Evolutionary conservation across 345 rosid species (phyloP), one percentile per base, ranked within the genome.

Genomic region (Punica granatum): DNA sequence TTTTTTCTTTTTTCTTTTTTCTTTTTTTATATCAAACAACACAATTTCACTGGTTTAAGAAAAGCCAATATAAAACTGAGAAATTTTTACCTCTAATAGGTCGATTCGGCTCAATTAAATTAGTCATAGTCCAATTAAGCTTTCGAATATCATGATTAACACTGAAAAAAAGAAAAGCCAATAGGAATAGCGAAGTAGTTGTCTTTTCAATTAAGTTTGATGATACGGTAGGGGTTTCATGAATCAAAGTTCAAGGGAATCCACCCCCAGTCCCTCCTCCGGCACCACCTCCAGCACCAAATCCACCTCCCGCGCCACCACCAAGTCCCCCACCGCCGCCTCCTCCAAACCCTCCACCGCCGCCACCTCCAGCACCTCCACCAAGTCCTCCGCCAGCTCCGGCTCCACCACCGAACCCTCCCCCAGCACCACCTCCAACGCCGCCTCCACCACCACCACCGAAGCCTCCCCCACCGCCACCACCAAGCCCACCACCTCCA

Each of bases 251-350:
- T 73, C 66, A 76, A 74, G 74, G 83, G 21, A 13, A 26, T 51
- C 78, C 82, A 63, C 78, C 74, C 15, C 80, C 80, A 33, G 68
- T 23, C 9, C 83, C 82, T 1, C 77, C 79, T 13, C 74, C 82
- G 30, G 59, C 74, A 3, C 77, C 82, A 39, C 43, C 75, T n/a
- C 82, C 81, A 6, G 39, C 63, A 0, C 83, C 83, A 39, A 25
- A 42, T 0, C 83, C 80, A 18, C 82, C 79, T 31, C 79, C 77
- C 2, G 61, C 67, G 33, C 74, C 71, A 25, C 65, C 65, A 35
- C 71, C 71, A 48, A 16, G 46, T 8, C 74, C 74, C 4, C 73
- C 63, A 0, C 64, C 54, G 0, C 73, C 73, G 1, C 67, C 68
- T 0, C 63, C 63, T n/a, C 68, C 68, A 9, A 69, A 72, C 12